Conservation (phyloP, 495 filamentous ascomycete genomes). For the Aspergillus funiculosus region DNA sequence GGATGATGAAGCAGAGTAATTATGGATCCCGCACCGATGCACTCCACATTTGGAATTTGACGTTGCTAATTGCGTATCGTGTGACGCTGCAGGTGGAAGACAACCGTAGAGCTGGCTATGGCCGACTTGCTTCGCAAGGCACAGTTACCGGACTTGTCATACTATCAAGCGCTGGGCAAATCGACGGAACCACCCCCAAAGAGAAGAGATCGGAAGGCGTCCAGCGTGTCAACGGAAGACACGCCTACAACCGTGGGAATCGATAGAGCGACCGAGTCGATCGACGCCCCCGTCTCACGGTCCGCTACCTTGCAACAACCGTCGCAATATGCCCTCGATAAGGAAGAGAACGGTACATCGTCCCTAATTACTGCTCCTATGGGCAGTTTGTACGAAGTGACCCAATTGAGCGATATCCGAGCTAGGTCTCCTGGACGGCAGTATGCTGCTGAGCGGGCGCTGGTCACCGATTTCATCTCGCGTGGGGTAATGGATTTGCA, state of each 20-base stretch:
- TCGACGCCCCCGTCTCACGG: constrained; percentile 15
- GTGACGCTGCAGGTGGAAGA: constrained; percentile 37
- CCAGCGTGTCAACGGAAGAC: constrained; percentile 38
- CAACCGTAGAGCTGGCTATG: constrained; percentile 43
- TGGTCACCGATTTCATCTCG: constrained; percentile 50
- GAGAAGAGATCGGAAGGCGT: constrained; percentile 35
- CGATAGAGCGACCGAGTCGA: constrained; percentile 16
- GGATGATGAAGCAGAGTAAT: constrained; percentile 46
- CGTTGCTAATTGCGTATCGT: constrained; percentile 5
- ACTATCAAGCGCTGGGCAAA: constrained; percentile 38
- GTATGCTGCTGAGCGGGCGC: constrained; percentile 32
- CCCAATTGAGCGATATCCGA: constrained; percentile 47
- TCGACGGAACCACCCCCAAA: constrained; percentile 32
- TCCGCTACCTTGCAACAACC: constrained; percentile 24
- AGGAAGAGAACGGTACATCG: constrained; percentile 37
- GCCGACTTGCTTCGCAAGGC: constrained; percentile 41
- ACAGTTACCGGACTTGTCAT: constrained; percentile 42
- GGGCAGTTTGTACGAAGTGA: constrained; percentile 56
- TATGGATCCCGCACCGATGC: constrained; percentile 12
- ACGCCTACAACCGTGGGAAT: constrained; percentile 11
- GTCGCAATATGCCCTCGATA: constrained; percentile 38
- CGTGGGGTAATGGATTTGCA: constrained; percentile 41
- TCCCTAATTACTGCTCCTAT: constrained; percentile 52
- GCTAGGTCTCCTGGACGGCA: constrained; percentile 32
- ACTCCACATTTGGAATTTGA: neutral